These are phyloP conservation scores for Cercospora zeina DNA, from an alignment of 2,329 filamentous ascomycete genomes.

Conservation along the genomic window DNA sequence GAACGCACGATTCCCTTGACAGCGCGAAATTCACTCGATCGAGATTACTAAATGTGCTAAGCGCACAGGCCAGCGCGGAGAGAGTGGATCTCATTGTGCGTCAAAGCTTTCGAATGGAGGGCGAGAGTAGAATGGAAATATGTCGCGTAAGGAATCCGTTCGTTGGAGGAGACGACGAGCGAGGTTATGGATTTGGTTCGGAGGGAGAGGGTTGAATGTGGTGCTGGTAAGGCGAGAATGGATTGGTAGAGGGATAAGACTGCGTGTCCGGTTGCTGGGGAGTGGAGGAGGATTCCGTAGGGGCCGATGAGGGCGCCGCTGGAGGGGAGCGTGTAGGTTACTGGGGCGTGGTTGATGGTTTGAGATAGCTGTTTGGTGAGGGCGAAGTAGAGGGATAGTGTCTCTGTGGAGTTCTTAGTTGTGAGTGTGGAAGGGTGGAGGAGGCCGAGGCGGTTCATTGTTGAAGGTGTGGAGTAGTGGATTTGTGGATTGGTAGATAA, in stretches of 20 bases:
- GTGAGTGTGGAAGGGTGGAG: constrained; percentile 26
- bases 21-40: constrained; percentile 18
- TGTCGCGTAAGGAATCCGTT: constrained; percentile 12
- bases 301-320: constrained; percentile 22
- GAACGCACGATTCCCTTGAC: constrained; percentile 20
- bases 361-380: neutral
- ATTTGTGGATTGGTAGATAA: neutral
- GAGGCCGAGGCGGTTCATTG: constrained; percentile 24
- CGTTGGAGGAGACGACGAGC: constrained; percentile 18
- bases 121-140: constrained; percentile 16
- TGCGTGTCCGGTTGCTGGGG: constrained; percentile 18
- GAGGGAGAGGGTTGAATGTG: neutral
- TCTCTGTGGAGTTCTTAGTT: constrained; percentile 23
- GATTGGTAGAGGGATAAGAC: constrained; percentile 17
- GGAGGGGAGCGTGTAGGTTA: constrained; percentile 20
- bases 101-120: neutral
- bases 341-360: constrained; percentile 1
- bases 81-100: constrained; percentile 20
- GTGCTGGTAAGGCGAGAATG: constrained; percentile 11
- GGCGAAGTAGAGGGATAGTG: constrained; percentile 22
- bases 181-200: constrained; percentile 20
- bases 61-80: constrained; percentile 18
- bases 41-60: constrained; percentile 6
- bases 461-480: neutral
- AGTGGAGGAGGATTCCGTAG: constrained; percentile 22